Conservation (phyloP, 345 rosid species). For the Bruguiera gymnorhiza region DNA sequence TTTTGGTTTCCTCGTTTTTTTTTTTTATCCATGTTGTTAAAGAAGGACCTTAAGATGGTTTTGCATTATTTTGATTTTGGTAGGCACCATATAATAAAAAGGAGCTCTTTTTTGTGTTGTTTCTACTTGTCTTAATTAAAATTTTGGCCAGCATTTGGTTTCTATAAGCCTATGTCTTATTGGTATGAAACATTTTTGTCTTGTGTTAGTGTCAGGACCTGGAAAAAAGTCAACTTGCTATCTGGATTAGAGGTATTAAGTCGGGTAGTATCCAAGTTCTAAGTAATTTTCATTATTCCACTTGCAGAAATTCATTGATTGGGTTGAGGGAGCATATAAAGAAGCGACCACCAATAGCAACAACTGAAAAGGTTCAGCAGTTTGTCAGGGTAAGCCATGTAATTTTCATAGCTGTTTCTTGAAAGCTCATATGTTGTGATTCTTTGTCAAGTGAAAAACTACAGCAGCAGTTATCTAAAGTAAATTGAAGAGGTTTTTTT, state of each 20-base stretch:
- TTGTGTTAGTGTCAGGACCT: too few relatives aligned
- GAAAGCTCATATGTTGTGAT: neutral
- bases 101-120: too few relatives aligned
- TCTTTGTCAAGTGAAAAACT: conserved; percentile 2
- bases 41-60: too few relatives aligned
- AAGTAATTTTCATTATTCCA: conserved; percentile 1
- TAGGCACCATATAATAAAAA: too few relatives aligned
- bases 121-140: too few relatives aligned
- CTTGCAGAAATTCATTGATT: conserved; percentile 65
- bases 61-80: too few relatives aligned
- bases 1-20: too few relatives aligned
- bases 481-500: neutral
- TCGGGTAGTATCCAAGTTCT: neutral
- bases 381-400: conserved; percentile 74
- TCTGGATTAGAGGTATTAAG: neutral
- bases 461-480: neutral
- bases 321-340: conserved; percentile 93
- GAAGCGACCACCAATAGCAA: conserved; percentile 95
- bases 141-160: too few relatives aligned
- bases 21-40: too few relatives aligned
- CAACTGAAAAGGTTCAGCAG: conserved; percentile 92
- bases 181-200: too few relatives aligned
- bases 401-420: neutral
- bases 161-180: too few relatives aligned
- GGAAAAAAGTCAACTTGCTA: too few relatives aligned